Evolutionary conservation across 202 grass and related monocot species (phyloP), one percentile per base, ranked within the genome.

Genomic region (Eragrostis tef): DNA sequence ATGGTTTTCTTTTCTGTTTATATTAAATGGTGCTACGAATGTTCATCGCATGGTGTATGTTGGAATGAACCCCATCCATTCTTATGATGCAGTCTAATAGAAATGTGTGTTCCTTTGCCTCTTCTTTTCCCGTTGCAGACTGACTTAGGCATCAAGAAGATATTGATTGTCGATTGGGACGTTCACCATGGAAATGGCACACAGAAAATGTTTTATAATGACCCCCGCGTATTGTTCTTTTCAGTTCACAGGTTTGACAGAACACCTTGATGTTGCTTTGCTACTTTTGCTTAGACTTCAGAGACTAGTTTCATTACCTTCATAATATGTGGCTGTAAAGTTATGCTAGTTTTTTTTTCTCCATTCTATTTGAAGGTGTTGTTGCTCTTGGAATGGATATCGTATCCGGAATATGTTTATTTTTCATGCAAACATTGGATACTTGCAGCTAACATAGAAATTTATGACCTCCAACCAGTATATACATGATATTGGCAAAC

Each of bases 111-210:
- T 73, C 27, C 72, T 43, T 79, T 79, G 54, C 13, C 19, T 84
- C 42, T 43, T 50, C 52, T 63, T 36, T 44, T 47, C 9, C 9
- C 80, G 3, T 85, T 91, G n/a, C 84, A 98, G 95, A 82, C 90
- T 77, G 95, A 98, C 70, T 90, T 94, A 78, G 85, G 95, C 72
- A 88, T 98, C 79, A 93, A 86, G 64, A 98, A 98, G 85, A 94
- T 98, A 88, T 48, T 98, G 79, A 93, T 98, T 63, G 92, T 95
- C 7, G 95, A 98, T 84, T 98, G 95, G 95, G 95, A 98, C 88
- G 88, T 98, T 80, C 95, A 98, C 82, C 92, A 95, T 75, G 95
- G 95, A 64, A 98, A 95, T 76, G 95, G 90, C 64, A 98, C 95
- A 57, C 95, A 95, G 67, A 95, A 95, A 57, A 90, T 89, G 72